These are phyloP conservation scores for Anisogramma anomala DNA, from an alignment of 2,329 filamentous ascomycete genomes.

Conservation along the genomic window DNA sequence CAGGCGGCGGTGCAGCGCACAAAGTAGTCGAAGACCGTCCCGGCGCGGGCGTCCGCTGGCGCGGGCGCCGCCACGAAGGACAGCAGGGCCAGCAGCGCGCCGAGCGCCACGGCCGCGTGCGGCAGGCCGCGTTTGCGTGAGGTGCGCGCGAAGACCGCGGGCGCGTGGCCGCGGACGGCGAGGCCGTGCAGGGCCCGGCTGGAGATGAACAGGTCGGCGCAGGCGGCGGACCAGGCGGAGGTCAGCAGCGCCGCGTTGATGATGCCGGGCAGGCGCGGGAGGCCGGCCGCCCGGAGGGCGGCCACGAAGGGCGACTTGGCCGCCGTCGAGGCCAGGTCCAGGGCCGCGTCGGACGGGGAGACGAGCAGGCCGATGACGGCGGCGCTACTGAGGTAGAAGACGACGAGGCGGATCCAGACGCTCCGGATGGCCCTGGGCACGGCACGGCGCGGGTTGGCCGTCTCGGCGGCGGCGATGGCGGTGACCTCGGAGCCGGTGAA, in stretches of 20 bases:
- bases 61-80: constrained; percentile 50
- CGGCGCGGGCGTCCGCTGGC: not conserved
- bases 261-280: constrained; percentile 52
- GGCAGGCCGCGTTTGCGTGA: constrained; percentile 53
- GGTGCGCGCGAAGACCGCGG: constrained; percentile 45
- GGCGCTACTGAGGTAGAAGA: constrained; percentile 52
- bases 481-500: constrained; percentile 67
- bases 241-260: constrained; percentile 71
- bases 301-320: constrained; percentile 56
- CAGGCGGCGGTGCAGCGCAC: constrained; percentile 11
- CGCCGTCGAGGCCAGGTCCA: constrained; percentile 41
- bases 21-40: constrained; percentile 15
- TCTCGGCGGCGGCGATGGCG: constrained; percentile 68
- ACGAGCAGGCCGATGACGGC: constrained; percentile 65
- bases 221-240: constrained; percentile 67
- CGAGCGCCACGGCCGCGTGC: constrained; percentile 45
- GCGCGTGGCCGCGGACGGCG: constrained; percentile 52
- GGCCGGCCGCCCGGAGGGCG: constrained; percentile 48
- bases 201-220: constrained; percentile 65
- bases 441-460: constrained; percentile 57
- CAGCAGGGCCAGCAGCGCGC: constrained; percentile 49
- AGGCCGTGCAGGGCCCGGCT: constrained; percentile 57
- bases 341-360: constrained; percentile 43
- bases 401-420: constrained; percentile 64
- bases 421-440: constrained; percentile 62